phyloP scores from a whole-genome alignment of 2,329 filamentous ascomycete genomes.

The Exophiala oligosperma region DNA sequence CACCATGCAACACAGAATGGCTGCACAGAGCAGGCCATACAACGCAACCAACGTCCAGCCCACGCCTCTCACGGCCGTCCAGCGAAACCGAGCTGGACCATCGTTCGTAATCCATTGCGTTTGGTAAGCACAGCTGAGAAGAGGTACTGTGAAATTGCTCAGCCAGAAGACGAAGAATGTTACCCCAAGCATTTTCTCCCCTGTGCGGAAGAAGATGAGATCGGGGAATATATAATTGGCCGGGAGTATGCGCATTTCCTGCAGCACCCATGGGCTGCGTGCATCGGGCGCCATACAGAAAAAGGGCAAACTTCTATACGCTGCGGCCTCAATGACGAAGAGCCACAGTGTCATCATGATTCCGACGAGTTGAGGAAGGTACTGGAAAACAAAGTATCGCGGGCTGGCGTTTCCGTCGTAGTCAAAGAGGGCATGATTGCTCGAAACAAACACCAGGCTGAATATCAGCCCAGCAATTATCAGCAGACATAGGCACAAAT shows the following conservation, averaged over 20 bases:
- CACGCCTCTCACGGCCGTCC: slow-evolving; percentile 75
- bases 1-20: slow-evolving; percentile 59
- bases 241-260: slow-evolving; percentile 58
- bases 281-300: slow-evolving; percentile 59
- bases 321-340: slow-evolving; percentile 70
- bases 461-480: slow-evolving; percentile 74
- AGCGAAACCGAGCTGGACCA: slow-evolving; percentile 65
- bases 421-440: slow-evolving; percentile 63
- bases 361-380: slow-evolving; percentile 77
- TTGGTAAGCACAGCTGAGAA: slow-evolving; percentile 76
- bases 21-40: slow-evolving; percentile 66
- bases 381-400: slow-evolving; percentile 82
- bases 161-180: slow-evolving; percentile 74
- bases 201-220: slow-evolving; percentile 66
- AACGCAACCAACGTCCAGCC: slow-evolving; percentile 75
- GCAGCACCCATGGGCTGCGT: slow-evolving; percentile 60
- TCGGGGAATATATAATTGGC: slow-evolving; percentile 69
- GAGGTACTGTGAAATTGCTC: slow-evolving; percentile 74
- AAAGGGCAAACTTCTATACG: slow-evolving; percentile 78
- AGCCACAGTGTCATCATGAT: slow-evolving; percentile 73
- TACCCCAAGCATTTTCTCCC: slow-evolving; percentile 66
- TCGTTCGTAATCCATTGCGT: slow-evolving; percentile 62
- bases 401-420: slow-evolving; percentile 70
- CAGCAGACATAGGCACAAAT: slow-evolving; percentile 63
- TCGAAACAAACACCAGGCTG: slow-evolving; percentile 66